A percentile compares a stretch with the other conserved stretches of the same genome.
Conservation (phyloP, 805 yeast genomes). For the Cyberlindnera petersonii region DNA sequence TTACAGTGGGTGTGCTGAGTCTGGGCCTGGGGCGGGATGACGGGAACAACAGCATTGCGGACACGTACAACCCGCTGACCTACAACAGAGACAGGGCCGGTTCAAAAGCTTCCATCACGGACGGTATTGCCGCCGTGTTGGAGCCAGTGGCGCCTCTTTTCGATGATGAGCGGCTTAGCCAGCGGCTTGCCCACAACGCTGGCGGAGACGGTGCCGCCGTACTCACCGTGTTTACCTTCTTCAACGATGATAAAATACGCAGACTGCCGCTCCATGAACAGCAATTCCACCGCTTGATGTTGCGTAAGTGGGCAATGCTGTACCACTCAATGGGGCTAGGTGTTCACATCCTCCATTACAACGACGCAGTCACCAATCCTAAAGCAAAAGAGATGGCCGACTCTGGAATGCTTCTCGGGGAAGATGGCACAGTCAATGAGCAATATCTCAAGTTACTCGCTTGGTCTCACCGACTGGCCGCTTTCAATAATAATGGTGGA, state of each 20-base stretch:
- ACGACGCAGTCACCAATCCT: constrained; percentile 18
- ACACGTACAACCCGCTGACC: constrained; percentile 50
- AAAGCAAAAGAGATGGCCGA: constrained; percentile 8
- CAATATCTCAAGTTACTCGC: constrained; percentile 22
- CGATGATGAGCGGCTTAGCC: constrained; percentile 10
- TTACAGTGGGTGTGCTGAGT: not conserved
- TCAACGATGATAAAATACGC: constrained; percentile 20
- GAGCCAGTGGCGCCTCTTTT: constrained; percentile 8
- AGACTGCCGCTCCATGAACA: constrained; percentile 19
- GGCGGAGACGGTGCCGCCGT: constrained; percentile 11
- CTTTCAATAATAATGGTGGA: constrained; percentile 1
- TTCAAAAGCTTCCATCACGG: constrained; percentile 53
- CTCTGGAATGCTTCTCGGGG: constrained; percentile 7
- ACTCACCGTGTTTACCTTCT: constrained; percentile 20
- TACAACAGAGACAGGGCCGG: constrained; percentile 58
- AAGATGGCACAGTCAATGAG: constrained; percentile 17
- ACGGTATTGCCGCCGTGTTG: constrained; percentile 3
- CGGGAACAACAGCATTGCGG: constrained; percentile 2
- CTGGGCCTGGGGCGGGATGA: too few relatives aligned
- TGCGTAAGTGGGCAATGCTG: constrained; percentile 16
- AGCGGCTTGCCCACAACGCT: constrained; percentile 9
- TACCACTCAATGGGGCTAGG: constrained; percentile 20
- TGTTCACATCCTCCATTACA: constrained; percentile 17
- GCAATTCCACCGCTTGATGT: constrained; percentile 14
- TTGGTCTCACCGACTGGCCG: constrained; percentile 12